Evolutionary conservation across 23 red algal species (phyloP), one percentile per base, ranked within the genome.

Genomic region (Pyropia haitanensis): DNA sequence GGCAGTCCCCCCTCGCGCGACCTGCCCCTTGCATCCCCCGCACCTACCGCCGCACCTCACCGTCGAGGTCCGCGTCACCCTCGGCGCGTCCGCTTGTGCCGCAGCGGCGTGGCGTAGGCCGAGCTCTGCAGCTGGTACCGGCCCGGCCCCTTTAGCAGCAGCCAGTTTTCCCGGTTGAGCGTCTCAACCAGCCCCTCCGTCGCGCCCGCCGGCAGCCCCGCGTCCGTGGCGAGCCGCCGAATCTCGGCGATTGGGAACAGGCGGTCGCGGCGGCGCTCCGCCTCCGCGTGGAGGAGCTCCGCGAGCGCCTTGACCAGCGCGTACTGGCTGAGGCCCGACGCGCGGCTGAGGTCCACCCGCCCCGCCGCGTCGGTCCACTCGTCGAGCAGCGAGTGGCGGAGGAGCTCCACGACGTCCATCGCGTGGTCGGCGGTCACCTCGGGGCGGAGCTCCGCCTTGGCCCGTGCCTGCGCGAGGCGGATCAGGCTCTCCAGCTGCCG

Each of bases 401-500:
- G 77, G 17, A 96, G 77, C 61, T 96, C 91, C 46, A 88, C 73
- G 13, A 96, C 91, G 63, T 96, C 91, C 51, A 63, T 26, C 9
- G 94, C 94, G 53, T 98, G 67, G 46, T 67, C 46, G 34, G 76
- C 80, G 56, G 84, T 86, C 16, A 88, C 94, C 27, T 82, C 82
- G 20, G 71, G 66, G n/a, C 85, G 55, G 56, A 91, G 75, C 67
- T 87, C 85, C 18, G 75, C 55, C 19, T 82, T 61, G 4, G 94
- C 94, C 15, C 94, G 79, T 33, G 94, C 94, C 59, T 98, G 77
- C 26, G 76, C 76, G 1, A 98, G 78, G 18, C 94, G 80, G 19
- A 87, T 70, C 29, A 98, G 64, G 48, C 84, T 90, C 64, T 98
- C 94, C 20, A 98, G 79, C 65, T 91, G 85, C 27, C 94, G 66